Conservation (phyloP, 1,139 yeast genomes). For the Lodderomyces orthopsilosis region DNA sequence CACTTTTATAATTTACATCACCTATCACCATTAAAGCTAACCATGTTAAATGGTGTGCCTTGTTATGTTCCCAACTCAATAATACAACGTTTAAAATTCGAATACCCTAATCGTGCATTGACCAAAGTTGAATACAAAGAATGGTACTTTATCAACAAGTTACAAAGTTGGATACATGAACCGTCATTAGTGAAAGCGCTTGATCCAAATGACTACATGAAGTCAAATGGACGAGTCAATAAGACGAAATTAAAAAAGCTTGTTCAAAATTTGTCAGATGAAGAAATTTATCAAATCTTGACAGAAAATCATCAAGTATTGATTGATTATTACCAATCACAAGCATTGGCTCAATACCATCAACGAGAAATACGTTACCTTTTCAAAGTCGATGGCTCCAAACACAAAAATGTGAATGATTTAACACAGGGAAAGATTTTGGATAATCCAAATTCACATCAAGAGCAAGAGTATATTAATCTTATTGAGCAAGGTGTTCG, state of each 20-base stretch:
- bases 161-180: slow-evolving; percentile 29
- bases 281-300: slow-evolving; percentile 17
- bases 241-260: slow-evolving; percentile 5
- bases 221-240: slow-evolving; percentile 5
- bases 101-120: slow-evolving; percentile 24
- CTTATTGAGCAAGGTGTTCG: slow-evolving; percentile 16
- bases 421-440: slow-evolving; percentile 6
- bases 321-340: slow-evolving; percentile 19
- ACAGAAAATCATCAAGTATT: slow-evolving; percentile 16
- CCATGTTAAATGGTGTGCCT: slow-evolving; percentile 30
- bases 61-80: slow-evolving; percentile 25
- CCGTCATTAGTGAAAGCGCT: slow-evolving; percentile 18
- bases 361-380: slow-evolving; percentile 15
- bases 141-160: slow-evolving; percentile 30
- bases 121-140: slow-evolving; percentile 19
- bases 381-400: slow-evolving; percentile 11
- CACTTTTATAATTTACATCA: slow-evolving; percentile 24
- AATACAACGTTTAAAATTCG: slow-evolving; percentile 22
- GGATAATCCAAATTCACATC: slow-evolving; percentile 4
- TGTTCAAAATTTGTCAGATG: slow-evolving; percentile 17
- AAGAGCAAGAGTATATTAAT: slow-evolving; percentile 5
- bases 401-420: slow-evolving; percentile 8
- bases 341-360: slow-evolving; percentile 17
- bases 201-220: slow-evolving; percentile 21
- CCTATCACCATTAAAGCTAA: slow-evolving; percentile 23